Percentiles rank a stretch among this genome's conserved stretches.
phyloP scores from a whole-genome alignment of 2,329 filamentous ascomycete genomes.

The Geosmithia putterillii region DNA sequence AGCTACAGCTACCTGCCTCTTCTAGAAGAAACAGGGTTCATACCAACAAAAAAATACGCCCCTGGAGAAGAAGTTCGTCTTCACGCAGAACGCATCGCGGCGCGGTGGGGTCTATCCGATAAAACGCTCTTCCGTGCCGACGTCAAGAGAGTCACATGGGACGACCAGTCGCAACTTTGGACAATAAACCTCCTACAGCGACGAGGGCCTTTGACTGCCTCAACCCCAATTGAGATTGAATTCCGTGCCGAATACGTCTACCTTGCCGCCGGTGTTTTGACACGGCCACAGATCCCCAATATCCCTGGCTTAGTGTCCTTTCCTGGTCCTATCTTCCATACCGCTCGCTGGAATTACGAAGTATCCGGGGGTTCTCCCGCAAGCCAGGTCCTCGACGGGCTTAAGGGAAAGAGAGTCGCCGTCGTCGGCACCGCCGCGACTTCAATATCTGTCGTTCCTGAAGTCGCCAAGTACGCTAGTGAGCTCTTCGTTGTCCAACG shows the following conservation, averaged over 20 bases:
- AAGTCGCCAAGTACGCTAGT: conserved; percentile 31
- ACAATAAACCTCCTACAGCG: conserved; percentile 4
- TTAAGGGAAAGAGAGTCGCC: conserved; percentile 33
- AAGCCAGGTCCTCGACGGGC: conserved; percentile 25
- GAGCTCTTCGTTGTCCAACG: conserved; percentile 44
- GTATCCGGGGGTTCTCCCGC: conserved; percentile 26
- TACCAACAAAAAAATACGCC: conserved; percentile 38
- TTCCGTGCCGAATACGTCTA: conserved; percentile 26
- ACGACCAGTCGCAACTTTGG: conserved; percentile 20
- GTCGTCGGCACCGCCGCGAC: conserved; percentile 39
- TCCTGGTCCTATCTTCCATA: conserved; percentile 29
- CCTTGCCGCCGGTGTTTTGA: conserved; percentile 24
- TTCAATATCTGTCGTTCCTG: conserved; percentile 29
- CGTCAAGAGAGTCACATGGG: conserved; percentile 30
- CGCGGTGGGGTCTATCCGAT: conserved; percentile 24
- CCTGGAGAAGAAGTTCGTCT: conserved; percentile 27
- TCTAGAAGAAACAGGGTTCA: conserved; percentile 46
- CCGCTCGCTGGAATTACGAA: conserved; percentile 31
- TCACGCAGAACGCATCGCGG: conserved; percentile 27
- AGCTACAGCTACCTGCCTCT: conserved; percentile 47
- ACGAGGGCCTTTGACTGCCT: conserved; percentile 10
- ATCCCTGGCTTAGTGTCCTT: conserved; percentile 28
- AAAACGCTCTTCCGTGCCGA: conserved; percentile 26
- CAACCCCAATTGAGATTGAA: conserved; percentile 9
- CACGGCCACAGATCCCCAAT: conserved; percentile 27